Percentiles rank a stretch among this genome's conserved stretches.
Conservation (phyloP, 768 basidiomycete species). For the Leucogyrophana mollusca region DNA sequence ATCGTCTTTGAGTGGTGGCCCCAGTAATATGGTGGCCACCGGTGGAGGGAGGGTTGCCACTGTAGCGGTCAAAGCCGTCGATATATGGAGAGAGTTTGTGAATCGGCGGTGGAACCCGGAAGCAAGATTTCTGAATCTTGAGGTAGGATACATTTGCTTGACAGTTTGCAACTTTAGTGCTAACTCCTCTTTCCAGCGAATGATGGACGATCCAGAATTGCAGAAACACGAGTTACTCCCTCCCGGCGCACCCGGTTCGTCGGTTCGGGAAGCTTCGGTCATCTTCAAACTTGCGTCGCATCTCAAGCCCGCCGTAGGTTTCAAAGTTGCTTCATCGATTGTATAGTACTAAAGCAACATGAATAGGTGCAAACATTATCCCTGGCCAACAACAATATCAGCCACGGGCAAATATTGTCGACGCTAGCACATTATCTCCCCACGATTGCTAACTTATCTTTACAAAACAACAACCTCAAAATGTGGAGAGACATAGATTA, state of each 20-base stretch:
- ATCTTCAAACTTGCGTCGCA: constrained; percentile 86
- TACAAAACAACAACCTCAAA: constrained; percentile 74
- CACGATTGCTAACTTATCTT: constrained; percentile 72
- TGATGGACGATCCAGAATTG: constrained; percentile 76
- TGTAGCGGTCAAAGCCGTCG: constrained; percentile 42
- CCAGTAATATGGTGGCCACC: neutral
- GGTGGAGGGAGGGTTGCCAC: constrained; percentile 16
- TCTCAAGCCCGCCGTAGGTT: constrained; percentile 68
- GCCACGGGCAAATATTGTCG: constrained; percentile 55
- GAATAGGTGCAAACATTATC: constrained; percentile 76
- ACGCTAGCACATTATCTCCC: constrained; percentile 75
- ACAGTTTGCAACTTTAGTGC: neutral
- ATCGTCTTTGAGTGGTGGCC: constrained; percentile 9
- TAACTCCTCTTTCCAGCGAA: constrained; percentile 47
- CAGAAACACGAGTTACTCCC: constrained; percentile 67
- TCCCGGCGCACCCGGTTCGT: constrained; percentile 67
- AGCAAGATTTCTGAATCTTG: constrained; percentile 72
- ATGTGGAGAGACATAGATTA: constrained; percentile 69
- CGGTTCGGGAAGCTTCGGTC: constrained; percentile 68
- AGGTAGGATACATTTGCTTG: constrained; percentile 50
- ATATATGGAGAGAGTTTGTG: constrained; percentile 77
- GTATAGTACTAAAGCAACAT: neutral
- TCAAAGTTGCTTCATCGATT: neutral
- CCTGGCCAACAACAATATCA: constrained; percentile 75
- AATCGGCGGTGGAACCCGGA: constrained; percentile 71